Evolutionary conservation across 1,284 basidiomycete species (phyloP).

Genomic region (Exsudoporus floridanus): DNA sequence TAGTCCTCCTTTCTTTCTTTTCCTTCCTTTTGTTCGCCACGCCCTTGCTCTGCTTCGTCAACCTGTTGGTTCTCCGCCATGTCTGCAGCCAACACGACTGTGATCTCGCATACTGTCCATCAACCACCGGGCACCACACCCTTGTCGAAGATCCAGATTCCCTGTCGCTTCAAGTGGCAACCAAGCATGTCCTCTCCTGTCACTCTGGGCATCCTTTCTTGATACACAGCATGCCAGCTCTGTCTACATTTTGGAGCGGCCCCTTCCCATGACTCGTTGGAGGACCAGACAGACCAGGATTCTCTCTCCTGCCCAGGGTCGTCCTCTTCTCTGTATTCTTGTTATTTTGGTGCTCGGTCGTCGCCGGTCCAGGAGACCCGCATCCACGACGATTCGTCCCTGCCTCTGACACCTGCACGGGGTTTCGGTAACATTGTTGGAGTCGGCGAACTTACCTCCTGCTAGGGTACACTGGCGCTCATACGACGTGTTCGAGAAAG

Average conservation of each 20-base stretch:
- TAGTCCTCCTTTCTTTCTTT: too few species aligned
- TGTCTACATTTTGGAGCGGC: slow-evolving; percentile 26
- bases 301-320: slow-evolving; percentile 54
- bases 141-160: slow-evolving; percentile 15
- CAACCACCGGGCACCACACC: slow-evolving; percentile 3
- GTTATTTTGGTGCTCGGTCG: slow-evolving; percentile 73
- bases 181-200: slow-evolving; percentile 11
- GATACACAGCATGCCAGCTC: slow-evolving; percentile 17
- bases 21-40: too few species aligned
- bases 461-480: slow-evolving; percentile 76
- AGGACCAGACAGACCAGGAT: slow-evolving; percentile 34
- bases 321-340: slow-evolving; percentile 78
- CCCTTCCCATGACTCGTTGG: slow-evolving; percentile 22
- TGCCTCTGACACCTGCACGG: slow-evolving; percentile 72
- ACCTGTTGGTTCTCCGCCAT: slow-evolving; percentile 23
- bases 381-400: slow-evolving; percentile 51
- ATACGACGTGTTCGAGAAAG: slow-evolving; percentile 33
- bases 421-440: slow-evolving; percentile 87
- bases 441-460: slow-evolving; percentile 97
- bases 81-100: slow-evolving; percentile 29
- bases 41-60: too few species aligned
- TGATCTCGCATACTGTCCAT: slow-evolving; percentile 6
- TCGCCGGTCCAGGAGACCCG: slow-evolving; percentile 52
- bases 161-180: slow-evolving; percentile 1
- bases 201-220: background rate